These are phyloP conservation scores for Cordyceps cateniannulata DNA, from an alignment of 2,329 filamentous ascomycete species.

Conservation along the genomic window DNA sequence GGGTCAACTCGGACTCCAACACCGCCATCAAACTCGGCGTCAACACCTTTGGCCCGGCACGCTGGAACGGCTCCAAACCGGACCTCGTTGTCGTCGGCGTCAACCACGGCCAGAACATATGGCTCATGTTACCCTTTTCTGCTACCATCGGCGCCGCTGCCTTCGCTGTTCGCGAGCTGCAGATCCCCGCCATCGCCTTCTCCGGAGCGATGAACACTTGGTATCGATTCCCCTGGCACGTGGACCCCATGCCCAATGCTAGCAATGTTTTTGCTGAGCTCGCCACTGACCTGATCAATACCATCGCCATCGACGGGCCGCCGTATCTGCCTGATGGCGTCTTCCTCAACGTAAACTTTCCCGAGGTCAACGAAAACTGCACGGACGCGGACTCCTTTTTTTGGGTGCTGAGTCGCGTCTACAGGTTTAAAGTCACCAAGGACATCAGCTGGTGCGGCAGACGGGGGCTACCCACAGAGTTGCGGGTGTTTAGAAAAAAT, in stretches of 20 bases:
- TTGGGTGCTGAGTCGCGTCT: conserved; percentile 58
- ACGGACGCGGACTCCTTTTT: conserved; percentile 47
- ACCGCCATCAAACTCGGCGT: conserved; percentile 54
- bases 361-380: conserved; percentile 45
- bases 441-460: conserved; percentile 54
- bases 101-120: conserved; percentile 55
- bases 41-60: conserved; percentile 43
- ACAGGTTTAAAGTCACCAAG: conserved; percentile 42
- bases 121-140: conserved; percentile 48
- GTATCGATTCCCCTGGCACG: conserved; percentile 48
- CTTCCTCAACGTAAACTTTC: conserved; percentile 67
- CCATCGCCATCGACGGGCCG: conserved; percentile 46
- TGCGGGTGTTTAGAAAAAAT: conserved; percentile 38
- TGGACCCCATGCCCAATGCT: conserved; percentile 43
- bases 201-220: conserved; percentile 45
- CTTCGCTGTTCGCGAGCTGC: conserved; percentile 47
- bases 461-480: conserved; percentile 52
- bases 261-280: conserved; percentile 59
- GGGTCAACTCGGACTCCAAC: conserved; percentile 65
- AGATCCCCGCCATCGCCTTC: conserved; percentile 63
- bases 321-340: conserved; percentile 57
- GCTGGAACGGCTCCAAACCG: conserved; percentile 45
- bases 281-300: conserved; percentile 49
- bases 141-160: conserved; percentile 62
- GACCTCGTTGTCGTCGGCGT: conserved; percentile 61